Evolutionary conservation across 169 alveolate genomes (phyloP), one percentile per base, ranked within the genome.

Genomic region (Cryptosporidium tyzzeri): DNA sequence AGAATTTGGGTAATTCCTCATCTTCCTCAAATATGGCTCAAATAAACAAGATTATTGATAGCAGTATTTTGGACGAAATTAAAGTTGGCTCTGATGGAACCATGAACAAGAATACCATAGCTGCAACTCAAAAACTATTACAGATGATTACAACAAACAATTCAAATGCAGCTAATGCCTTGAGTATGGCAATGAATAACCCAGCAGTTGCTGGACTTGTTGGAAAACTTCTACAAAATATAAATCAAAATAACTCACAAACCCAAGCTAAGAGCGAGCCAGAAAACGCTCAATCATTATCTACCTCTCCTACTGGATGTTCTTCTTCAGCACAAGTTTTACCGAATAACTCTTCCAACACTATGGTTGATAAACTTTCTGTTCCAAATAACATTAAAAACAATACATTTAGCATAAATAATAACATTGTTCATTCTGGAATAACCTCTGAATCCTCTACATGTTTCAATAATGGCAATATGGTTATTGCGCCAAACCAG

Each of bases 201-300:
- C 89, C 89, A 23, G 89, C 89, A n/a, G 50, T 80, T 6, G 89
- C 89, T 6, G 89, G 89, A 5, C 75, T 80, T 6, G 89, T 80
- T 44, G 75, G 89, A 9, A 80, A 80, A n/a, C 68, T 80, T 12
- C 68, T 80, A 8, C 89, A 80, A n/a, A 65, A 65, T 26, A 44
- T 80, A 18, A 80, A 65, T 8, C 71, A 65, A 21, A 55, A 55
- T 37, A 55, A 55, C 18, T n/a, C 67, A 8, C 67, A 55, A 55
- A 55, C 8, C 35, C 67, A 55, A 55, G 3, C 14, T 9, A 55
- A 55, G 35, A 55, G 67, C n/a, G 67, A 55, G 0, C 67, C 37
- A 23, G 67, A 55, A 9, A 55, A 9, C 67, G 8, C 67, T 21
- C 37, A n/a, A 21, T 2, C 37, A 21, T 55, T 29, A 55, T n/a